phyloP scores from a whole-genome alignment of 495 filamentous ascomycete genomes.

The Penicillium desertorum region DNA sequence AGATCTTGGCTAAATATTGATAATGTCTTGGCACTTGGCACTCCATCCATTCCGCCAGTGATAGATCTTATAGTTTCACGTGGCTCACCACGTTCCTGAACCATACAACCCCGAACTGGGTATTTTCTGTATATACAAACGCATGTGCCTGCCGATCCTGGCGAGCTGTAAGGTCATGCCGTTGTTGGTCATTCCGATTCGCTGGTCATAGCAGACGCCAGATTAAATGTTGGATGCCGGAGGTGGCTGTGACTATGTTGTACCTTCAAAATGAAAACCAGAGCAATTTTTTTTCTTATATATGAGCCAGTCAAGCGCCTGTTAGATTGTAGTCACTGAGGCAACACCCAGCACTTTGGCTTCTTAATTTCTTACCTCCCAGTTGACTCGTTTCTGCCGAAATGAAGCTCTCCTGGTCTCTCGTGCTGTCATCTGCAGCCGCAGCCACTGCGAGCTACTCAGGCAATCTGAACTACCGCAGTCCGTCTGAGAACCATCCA shows the following conservation, averaged over 20 bases:
- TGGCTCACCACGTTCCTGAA: constrained; percentile 4
- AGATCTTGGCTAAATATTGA: not conserved
- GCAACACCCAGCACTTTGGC: not conserved
- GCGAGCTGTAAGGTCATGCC: constrained; percentile 1
- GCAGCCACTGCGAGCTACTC: constrained; percentile 28
- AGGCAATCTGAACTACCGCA: constrained; percentile 58
- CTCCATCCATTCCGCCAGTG: constrained; percentile 1
- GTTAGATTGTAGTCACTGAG: not conserved
- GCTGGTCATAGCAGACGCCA: not conserved
- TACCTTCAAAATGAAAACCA: not conserved
- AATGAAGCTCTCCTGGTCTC: constrained; percentile 6
- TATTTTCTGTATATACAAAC: not conserved
- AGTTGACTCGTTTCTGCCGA: not conserved
- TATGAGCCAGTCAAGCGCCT: constrained; percentile 1
- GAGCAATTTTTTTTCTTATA: not conserved
- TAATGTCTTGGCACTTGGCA: constrained; percentile 2
- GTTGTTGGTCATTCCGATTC: not conserved
- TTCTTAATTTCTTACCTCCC: not conserved
- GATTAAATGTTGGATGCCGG: constrained; percentile 5
- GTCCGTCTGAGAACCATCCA: constrained; percentile 58
- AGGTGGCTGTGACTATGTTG: not conserved
- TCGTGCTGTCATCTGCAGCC: constrained; percentile 3
- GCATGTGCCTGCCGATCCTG: not conserved
- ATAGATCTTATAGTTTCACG: constrained; percentile 3
- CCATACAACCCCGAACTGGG: not conserved